These are phyloP conservation scores for Malassezia sympodialis DNA, from an alignment of 1,284 basidiomycete genomes.

Conservation along the genomic window DNA sequence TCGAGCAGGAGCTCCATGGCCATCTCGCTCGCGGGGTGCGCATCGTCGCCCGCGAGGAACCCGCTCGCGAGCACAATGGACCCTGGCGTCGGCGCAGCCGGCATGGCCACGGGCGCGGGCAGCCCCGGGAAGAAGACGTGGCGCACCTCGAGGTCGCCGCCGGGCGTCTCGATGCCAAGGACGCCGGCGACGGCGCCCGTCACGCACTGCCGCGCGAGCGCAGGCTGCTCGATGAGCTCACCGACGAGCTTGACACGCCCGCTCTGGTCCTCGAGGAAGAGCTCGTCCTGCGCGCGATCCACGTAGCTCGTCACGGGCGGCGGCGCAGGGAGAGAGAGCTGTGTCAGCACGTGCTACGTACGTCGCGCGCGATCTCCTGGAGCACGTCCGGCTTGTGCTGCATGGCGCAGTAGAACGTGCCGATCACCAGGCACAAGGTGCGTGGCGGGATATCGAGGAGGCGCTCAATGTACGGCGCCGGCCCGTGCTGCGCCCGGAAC, in stretches of 20 bases:
- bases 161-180: slow-evolving; percentile 75
- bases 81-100: background rate
- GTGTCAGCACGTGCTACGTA: slow-evolving; percentile 46
- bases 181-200: slow-evolving; percentile 67
- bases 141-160: slow-evolving; percentile 87
- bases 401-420: slow-evolving; percentile 97
- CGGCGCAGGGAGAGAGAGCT: slow-evolving; percentile 82
- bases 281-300: slow-evolving; percentile 64
- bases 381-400: slow-evolving; percentile 93
- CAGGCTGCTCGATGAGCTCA: slow-evolving; percentile 45
- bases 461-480: slow-evolving; percentile 57
- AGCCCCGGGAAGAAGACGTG: slow-evolving; percentile 71
- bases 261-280: slow-evolving; percentile 90
- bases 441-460: slow-evolving; percentile 80
- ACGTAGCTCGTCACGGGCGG: slow-evolving; percentile 45
- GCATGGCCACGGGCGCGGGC: slow-evolving; percentile 10
- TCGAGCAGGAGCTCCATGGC: slow-evolving; percentile 52
- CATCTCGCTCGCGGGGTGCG: slow-evolving; percentile 21
- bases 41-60: slow-evolving; percentile 53
- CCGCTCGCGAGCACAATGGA: slow-evolving; percentile 35
- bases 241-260: slow-evolving; percentile 83
- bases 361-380: slow-evolving; percentile 84
- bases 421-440: slow-evolving; percentile 76
- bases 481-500: slow-evolving; percentile 14
- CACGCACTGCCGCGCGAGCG: slow-evolving; percentile 19